These are phyloP conservation scores for Ophiorrhiza pumila DNA, from an alignment of 257 asterid genomes.

Conservation along the genomic window DNA sequence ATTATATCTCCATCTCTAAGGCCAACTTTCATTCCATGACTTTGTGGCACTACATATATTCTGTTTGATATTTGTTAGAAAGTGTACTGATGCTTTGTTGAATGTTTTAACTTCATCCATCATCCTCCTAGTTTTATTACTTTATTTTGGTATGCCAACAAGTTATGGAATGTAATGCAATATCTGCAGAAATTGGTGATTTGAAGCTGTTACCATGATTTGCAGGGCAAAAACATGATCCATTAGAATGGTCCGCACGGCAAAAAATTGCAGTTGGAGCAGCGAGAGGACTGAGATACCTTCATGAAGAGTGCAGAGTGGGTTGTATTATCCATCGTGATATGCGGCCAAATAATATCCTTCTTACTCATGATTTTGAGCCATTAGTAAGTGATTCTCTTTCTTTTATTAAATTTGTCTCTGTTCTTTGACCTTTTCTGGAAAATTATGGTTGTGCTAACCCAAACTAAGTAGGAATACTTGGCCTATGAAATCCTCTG, in stretches of 20 bases:
- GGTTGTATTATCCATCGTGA: conserved; percentile 95
- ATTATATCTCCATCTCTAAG: not conserved
- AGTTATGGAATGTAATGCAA: not conserved
- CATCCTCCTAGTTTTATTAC: not conserved
- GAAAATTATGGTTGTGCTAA: not conserved
- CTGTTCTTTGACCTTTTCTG: not conserved
- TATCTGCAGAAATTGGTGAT: not conserved
- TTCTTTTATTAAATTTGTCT: not conserved
- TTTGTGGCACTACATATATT: not conserved
- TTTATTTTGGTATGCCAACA: not conserved
- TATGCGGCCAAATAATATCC: conserved; percentile 87
- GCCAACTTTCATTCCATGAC: not conserved
- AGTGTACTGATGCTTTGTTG: not conserved
- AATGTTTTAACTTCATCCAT: not conserved
- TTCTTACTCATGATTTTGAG: conserved; percentile 94
- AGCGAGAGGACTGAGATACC: conserved; percentile 87
- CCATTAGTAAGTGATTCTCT: conserved; percentile 54
- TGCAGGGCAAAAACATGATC: conserved; percentile 44
- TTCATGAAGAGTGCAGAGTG: conserved; percentile 93
- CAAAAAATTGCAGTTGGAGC: conserved; percentile 81
- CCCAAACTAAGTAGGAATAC: not conserved
- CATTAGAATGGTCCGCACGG: conserved; percentile 68
- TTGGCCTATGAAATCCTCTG: not conserved
- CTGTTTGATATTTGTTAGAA: not conserved
- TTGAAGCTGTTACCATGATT: not conserved